phyloP scores from a whole-genome alignment of 352 stramenopile genomes.

The Elongisporangium undulatum region DNA sequence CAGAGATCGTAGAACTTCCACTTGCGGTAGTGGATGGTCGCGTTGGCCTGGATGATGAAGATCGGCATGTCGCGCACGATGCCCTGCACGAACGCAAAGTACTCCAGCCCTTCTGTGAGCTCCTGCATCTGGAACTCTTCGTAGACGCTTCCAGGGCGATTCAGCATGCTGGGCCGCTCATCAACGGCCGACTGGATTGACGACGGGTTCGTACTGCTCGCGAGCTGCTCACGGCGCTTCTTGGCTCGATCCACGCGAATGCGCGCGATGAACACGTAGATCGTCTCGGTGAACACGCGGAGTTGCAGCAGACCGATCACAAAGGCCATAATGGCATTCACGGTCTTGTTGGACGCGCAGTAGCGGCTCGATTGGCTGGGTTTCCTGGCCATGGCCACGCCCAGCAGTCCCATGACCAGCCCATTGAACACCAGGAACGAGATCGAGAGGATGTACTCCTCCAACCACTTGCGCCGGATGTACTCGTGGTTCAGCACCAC shows the following conservation, averaged over 20 bases:
- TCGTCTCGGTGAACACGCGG: conserved; percentile 55
- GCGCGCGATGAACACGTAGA: conserved; percentile 21
- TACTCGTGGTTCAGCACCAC: conserved; percentile 75
- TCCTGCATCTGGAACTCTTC: conserved; percentile 8
- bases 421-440: conserved; percentile 55
- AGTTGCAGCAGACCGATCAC: conserved; percentile 53
- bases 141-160: conserved; percentile 3
- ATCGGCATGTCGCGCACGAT: conserved; percentile 69
- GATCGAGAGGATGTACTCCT: conserved; percentile 75
- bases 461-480: conserved; percentile 57
- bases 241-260: conserved; percentile 4
- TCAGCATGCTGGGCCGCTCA: conserved; percentile 1
- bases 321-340: conserved; percentile 38
- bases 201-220: not conserved
- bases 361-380: conserved; percentile 31
- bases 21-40: conserved; percentile 80
- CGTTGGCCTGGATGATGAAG: conserved; percentile 71
- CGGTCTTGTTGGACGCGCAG: conserved; percentile 2
- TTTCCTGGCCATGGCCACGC: conserved; percentile 32
- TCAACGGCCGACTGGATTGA: conserved; percentile 3
- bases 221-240: conserved; percentile 4
- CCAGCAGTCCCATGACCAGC: conserved; percentile 59
- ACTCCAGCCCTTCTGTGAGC: conserved; percentile 30
- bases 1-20: conserved; percentile 62
- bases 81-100: conserved; percentile 57